A percentile compares a stretch with the other conserved stretches of the same genome.
Evolutionary conservation across 768 basidiomycete species (phyloP).

Genomic region (Lactarius evosmus): DNA sequence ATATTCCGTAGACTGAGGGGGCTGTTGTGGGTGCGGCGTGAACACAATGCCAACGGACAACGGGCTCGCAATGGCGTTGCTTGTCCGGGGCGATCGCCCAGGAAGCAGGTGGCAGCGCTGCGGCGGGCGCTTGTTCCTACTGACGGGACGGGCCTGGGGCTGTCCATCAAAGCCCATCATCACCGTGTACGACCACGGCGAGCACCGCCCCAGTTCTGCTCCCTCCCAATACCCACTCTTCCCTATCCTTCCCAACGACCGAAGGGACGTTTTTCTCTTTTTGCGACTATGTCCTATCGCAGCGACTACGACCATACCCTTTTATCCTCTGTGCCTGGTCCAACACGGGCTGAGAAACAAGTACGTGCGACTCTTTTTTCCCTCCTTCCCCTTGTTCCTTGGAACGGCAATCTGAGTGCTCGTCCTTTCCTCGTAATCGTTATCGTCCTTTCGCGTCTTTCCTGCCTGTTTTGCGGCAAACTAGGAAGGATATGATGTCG

Average conservation of each 20-base stretch:
- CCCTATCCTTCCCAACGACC: not conserved
- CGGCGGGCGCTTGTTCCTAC: not conserved
- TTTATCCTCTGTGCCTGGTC: slow-evolving; percentile 33
- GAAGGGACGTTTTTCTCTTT: not conserved
- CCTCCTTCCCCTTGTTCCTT: not conserved
- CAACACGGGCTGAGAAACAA: slow-evolving; percentile 35
- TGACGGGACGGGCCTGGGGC: not conserved
- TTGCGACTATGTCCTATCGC: slow-evolving; percentile 20
- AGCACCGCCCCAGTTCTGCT: not conserved
- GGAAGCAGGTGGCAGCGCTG: not conserved
- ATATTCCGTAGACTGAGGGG: not conserved
- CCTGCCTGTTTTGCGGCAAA: not conserved
- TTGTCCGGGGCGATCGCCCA: not conserved
- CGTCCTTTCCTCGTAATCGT: not conserved
- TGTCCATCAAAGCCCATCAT: slow-evolving; percentile 3
- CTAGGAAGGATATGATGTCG: slow-evolving; percentile 55
- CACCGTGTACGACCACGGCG: not conserved
- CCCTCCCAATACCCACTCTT: not conserved
- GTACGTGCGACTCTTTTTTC: slow-evolving; percentile 21
- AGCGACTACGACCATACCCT: slow-evolving; percentile 33
- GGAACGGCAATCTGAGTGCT: not conserved
- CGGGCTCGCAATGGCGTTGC: not conserved
- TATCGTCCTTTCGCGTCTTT: too few species aligned
- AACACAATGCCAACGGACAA: not conserved
- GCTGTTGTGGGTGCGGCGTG: not conserved